A percentile compares a stretch with the other conserved stretches of the same genome.
Conservation (phyloP, 805 yeast species). For the Starmerella geochares region DNA sequence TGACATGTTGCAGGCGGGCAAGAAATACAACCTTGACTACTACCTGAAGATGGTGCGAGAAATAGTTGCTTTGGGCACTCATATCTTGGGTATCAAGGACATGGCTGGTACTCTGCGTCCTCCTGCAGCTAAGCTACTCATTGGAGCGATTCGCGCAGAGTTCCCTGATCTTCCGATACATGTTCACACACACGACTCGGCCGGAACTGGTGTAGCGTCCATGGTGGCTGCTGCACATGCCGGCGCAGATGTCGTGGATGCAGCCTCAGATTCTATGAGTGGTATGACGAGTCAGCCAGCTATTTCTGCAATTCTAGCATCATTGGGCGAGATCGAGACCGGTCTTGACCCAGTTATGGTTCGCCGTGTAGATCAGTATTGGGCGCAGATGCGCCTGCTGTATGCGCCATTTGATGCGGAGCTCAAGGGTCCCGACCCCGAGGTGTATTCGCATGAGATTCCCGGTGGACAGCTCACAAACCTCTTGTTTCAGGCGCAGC, state of each 20-base stretch:
- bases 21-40: conserved; percentile 90
- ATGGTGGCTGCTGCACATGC: conserved; percentile 90
- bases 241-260: conserved; percentile 98
- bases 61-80: conserved; percentile 90
- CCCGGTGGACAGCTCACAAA: conserved; percentile 99
- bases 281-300: conserved; percentile 99
- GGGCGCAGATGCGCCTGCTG: conserved; percentile 97
- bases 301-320: conserved; percentile 81
- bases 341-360: conserved; percentile 58
- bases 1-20: conserved; percentile 92
- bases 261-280: conserved; percentile 93
- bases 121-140: conserved; percentile 72
- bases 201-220: conserved; percentile 97
- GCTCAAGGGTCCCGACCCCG: conserved; percentile 98
- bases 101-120: conserved; percentile 99
- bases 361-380: conserved; percentile 81
- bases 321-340: conserved; percentile 71
- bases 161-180: conserved; percentile 94
- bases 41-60: conserved; percentile 71
- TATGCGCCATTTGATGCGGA: conserved; percentile 98
- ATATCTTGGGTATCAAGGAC: conserved; percentile 93
- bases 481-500: conserved; percentile 97
- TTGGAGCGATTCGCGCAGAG: conserved; percentile 69
- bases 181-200: conserved; percentile 98
- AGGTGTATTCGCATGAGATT: conserved; percentile 94